Percentiles rank a stretch among this genome's conserved stretches.
Conservation (phyloP, 768 basidiomycete genomes). For the Serpula lacrymans region DNA sequence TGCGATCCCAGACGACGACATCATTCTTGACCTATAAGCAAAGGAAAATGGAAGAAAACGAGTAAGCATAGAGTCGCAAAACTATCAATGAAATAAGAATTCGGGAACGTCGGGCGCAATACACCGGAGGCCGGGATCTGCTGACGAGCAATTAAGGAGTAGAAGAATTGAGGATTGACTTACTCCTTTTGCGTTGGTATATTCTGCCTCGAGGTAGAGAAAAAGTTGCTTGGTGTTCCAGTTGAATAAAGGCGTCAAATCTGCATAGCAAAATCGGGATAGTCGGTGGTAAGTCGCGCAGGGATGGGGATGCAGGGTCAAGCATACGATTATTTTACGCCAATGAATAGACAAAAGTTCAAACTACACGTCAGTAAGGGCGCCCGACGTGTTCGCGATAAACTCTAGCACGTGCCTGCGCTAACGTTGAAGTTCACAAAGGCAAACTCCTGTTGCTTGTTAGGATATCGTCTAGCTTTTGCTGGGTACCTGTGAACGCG, state of each 20-base stretch:
- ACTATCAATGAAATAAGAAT: constrained; percentile 20
- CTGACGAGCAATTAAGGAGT: not conserved
- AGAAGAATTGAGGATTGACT: constrained; percentile 25
- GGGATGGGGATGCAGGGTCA: constrained; percentile 10
- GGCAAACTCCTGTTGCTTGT: constrained; percentile 68
- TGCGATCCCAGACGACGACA: constrained; percentile 91
- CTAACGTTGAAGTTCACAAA: constrained; percentile 79
- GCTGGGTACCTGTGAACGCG: constrained; percentile 39
- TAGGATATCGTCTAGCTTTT: constrained; percentile 52
- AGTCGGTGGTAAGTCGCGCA: constrained; percentile 4
- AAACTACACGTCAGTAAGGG: too few relatives aligned
- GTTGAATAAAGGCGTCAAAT: constrained; percentile 79
- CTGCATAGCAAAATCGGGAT: constrained; percentile 35
- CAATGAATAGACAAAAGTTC: too few relatives aligned
- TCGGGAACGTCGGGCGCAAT: not conserved
- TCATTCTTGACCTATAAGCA: constrained; percentile 68
- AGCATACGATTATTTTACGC: too few relatives aligned
- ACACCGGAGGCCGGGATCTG: not conserved
- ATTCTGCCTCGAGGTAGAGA: constrained; percentile 83
- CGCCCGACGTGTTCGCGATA: not conserved
- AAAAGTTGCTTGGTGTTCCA: constrained; percentile 99
- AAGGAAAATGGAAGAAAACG: constrained; percentile 13
- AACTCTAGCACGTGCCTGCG: constrained; percentile 52
- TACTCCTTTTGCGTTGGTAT: constrained; percentile 69
- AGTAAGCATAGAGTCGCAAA: constrained; percentile 6